Base-by-base conservation (phyloP, 495 filamentous ascomycete genomes). In the Penicillium malachiteum region DNA sequence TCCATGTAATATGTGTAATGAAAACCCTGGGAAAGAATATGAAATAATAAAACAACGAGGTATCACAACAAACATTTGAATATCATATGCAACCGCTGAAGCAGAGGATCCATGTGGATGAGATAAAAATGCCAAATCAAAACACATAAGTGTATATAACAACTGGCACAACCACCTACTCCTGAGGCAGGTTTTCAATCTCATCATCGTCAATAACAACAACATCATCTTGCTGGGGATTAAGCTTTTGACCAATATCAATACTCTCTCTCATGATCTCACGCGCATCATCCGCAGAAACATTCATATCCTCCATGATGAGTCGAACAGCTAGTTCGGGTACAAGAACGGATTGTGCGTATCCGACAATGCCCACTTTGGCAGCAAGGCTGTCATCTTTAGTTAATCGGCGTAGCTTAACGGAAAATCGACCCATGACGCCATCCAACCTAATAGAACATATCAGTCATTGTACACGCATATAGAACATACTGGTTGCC, bases 291-390 rank as follows among this genome's bases (percentile, higher is more conserved):
- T 84, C 82, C 50, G 82, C 82, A 6, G 72, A 71, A n/a, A 88
- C 80, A 0, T 69, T 64, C 88, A 97, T 89, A 64, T 98, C 94
- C 58, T 96, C 88, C 76, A 82, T 88, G 26, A 97, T 87, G 14
- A 98, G 78, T 57, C 74, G 71, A 2, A 90, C 77, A 5, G 87
- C 83, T 46, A 97, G 67, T 66, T 98, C 94, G 0, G 92, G 92
- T 12, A 96, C 91, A 40, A 97, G 72, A 3, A 97, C 94, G 0
- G 78, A 76, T 70, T 96, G 91, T 7, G 96, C 82, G 60, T 90
- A 98, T 14, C 79, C 82, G 12, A 83, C 84, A 30, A 89, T 78
- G 9, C 91, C 89, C 21, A 87, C 78, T 0, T 78, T 77, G 10
- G 87, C 83, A 44, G 96, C 78, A 11, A 95, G 74, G 38, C 74